Evolutionary conservation across 108 stramenopile species (phyloP).

Genomic region (Skeletonema tropicum): DNA sequence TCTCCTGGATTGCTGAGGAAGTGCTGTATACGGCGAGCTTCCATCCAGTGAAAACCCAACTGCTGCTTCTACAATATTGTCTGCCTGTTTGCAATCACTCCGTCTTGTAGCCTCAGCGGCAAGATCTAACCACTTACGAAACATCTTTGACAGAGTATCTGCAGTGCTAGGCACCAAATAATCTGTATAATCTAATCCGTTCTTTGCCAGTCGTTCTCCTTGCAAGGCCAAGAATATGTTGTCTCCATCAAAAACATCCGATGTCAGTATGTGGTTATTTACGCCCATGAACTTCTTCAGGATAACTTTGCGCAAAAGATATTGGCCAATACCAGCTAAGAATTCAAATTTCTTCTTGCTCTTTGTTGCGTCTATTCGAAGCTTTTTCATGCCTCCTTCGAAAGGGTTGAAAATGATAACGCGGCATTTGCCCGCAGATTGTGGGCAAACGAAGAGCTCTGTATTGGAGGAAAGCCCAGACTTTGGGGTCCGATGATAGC

Average conservation of each 20-base stretch:
- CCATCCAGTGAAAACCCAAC: not conserved
- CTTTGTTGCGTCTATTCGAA: not conserved
- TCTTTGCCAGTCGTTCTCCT: slow-evolving; percentile 17
- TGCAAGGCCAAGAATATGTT: slow-evolving; percentile 11
- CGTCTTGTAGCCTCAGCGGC: slow-evolving; percentile 14
- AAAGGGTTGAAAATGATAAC: slow-evolving; percentile 26
- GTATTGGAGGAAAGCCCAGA: slow-evolving; percentile 8
- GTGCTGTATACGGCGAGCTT: not conserved
- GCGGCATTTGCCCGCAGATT: slow-evolving; percentile 23
- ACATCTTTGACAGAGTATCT: slow-evolving; percentile 18
- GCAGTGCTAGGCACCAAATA: slow-evolving; percentile 19
- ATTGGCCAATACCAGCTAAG: not conserved
- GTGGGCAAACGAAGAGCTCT: slow-evolving; percentile 25
- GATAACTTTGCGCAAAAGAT: slow-evolving; percentile 2
- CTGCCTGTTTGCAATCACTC: not conserved
- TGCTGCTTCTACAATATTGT: slow-evolving; percentile 4
- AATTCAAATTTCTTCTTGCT: not conserved
- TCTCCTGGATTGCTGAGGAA: not conserved
- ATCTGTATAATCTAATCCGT: slow-evolving; percentile 2
- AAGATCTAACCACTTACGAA: slow-evolving; percentile 19
- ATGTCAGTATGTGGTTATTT: slow-evolving; percentile 6
- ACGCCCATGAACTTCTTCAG: slow-evolving; percentile 8
- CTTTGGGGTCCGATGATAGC: slow-evolving; percentile 20
- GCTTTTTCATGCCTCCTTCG: slow-evolving; percentile 22
- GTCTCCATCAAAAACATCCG: slow-evolving; percentile 17